phyloP scores from a whole-genome alignment of 2,329 filamentous ascomycete species.

The Amylocarpus encephaloides region DNA sequence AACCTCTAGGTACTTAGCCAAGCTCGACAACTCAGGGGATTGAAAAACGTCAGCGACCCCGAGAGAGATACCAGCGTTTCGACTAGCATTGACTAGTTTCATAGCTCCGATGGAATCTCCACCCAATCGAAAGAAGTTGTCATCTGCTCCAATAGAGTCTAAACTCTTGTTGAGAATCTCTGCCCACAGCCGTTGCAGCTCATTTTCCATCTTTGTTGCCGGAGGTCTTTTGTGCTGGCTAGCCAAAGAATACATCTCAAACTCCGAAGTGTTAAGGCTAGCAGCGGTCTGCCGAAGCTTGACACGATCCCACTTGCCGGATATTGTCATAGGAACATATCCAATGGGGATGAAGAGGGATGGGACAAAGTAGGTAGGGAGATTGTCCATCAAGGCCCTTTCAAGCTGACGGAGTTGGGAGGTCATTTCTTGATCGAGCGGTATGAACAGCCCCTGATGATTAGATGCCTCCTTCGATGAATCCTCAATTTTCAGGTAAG shows the following conservation, averaged over 20 bases:
- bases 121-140: constrained; percentile 36
- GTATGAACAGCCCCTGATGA: background rate
- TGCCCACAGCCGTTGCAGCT: constrained; percentile 35
- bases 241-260: background rate
- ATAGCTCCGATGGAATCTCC: constrained; percentile 42
- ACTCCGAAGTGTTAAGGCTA: constrained; percentile 24
- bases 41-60: constrained; percentile 12
- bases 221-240: constrained; percentile 1
- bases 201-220: constrained; percentile 11
- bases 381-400: background rate
- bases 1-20: constrained; percentile 2
- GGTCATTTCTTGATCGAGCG: background rate
- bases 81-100: constrained; percentile 33
- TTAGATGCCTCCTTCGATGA: background rate
- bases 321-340: background rate
- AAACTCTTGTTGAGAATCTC: constrained; percentile 35
- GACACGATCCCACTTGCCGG: background rate
- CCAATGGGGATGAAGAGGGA: background rate
- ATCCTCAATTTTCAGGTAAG: background rate
- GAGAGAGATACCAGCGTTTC: constrained; percentile 8
- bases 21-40: constrained; percentile 8
- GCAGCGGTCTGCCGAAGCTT: background rate
- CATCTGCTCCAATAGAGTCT: constrained; percentile 15
- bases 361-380: background rate
- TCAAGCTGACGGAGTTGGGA: background rate